Evolutionary conservation across 2,329 filamentous ascomycete genomes (phyloP), one percentile per base, ranked within the genome.

Genomic region (Curvularia verruculosa): DNA sequence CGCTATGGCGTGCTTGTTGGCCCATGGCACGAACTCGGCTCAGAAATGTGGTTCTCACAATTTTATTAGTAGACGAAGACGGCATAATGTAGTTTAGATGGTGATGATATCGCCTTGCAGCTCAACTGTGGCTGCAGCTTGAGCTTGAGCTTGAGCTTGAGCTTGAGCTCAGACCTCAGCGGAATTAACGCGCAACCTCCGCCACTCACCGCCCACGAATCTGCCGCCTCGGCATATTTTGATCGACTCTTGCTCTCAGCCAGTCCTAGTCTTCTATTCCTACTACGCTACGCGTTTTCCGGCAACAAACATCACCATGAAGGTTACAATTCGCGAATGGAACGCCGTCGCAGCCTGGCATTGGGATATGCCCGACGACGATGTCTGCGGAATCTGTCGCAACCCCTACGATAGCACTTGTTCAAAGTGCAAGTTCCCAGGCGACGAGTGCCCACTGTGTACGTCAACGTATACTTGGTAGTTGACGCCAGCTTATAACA

Each of bases 331-430:
- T 79, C 91, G 89, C 71, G 86, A 91, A 74, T 98, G 94, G 92
- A 89, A 95, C 71, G 90, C 92, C 3, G 92, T 99, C 61, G 95
- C 95, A 18, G 94, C 92, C 53, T 99, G 95, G 95, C 88, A 91
- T 64, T 99, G 95, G 95, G 91, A 98, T 75, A 91, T 98, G 71
- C 92, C 94, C 23, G 92, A 96, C 70, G 94, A 97, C 79, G 94
- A 99, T 75, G 93, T 98, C 61, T 99, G 95, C 70, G 95, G 95
- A 69, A 99, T 99, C 80, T 99, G 95, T 79, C 94, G 96, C 75
- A 93, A 96, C 61, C 91, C 96, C 71, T 99, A 98, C 75, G 95
- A 99, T 76, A 94, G 93, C 58, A 98, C 95, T 24, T 99, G 95
- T 81, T 93, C 95, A 45, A 96, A 92, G 53, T 99, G 95, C 87